Evolutionary conservation across 495 filamentous ascomycete genomes (phyloP).

Genomic region (Chaetomium cochliodes): DNA sequence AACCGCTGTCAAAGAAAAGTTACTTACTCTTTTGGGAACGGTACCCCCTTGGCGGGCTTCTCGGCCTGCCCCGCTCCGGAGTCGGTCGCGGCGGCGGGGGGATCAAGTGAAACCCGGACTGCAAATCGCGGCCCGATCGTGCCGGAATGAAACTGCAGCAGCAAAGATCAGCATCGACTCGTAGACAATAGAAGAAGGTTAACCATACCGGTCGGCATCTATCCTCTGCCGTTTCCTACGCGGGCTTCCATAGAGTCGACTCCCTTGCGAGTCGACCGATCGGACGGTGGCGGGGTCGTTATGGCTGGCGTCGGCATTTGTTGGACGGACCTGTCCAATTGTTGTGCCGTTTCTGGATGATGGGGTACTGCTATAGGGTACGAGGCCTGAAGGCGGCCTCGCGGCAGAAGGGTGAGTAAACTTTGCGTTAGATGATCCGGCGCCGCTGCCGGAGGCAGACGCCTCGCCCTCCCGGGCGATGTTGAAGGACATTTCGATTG

Average conservation of each 20-base stretch:
- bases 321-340: constrained; percentile 2
- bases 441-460: not conserved
- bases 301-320: not conserved
- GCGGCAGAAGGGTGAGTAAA: not conserved
- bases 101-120: constrained; percentile 85
- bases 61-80: constrained; percentile 12
- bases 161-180: constrained; percentile 28
- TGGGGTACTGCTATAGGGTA: not conserved
- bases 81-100: constrained; percentile 73
- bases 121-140: constrained; percentile 86
- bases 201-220: constrained; percentile 70
- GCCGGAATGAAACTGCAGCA: constrained; percentile 93
- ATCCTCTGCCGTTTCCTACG: constrained; percentile 84
- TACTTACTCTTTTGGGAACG: constrained; percentile 88
- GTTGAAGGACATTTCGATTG: constrained; percentile 8
- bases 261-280: constrained; percentile 51
- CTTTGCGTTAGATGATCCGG: constrained; percentile 1
- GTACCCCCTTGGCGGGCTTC: constrained; percentile 57
- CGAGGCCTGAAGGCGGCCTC: not conserved
- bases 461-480: not conserved
- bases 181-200: constrained; percentile 12
- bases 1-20: not conserved
- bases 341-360: constrained; percentile 1
- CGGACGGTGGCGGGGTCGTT: not conserved
- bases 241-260: constrained; percentile 71